These are phyloP conservation scores for Puccinia polysora DNA, from an alignment of 1,284 basidiomycete species.

Conservation along the genomic window DNA sequence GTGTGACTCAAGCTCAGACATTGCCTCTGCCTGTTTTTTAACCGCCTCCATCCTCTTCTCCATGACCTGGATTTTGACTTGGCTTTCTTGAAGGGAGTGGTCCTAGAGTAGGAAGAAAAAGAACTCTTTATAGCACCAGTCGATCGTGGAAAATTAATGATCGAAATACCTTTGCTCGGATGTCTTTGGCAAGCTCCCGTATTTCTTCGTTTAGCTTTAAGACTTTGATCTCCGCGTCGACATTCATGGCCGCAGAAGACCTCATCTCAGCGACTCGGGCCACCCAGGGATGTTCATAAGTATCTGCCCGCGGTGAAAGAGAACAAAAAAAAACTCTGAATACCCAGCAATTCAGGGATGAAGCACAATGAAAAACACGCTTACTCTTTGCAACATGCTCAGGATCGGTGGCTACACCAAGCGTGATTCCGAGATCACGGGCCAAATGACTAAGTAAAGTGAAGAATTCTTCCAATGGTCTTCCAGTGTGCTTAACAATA, in stretches of 20 bases:
- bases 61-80: conserved; percentile 89
- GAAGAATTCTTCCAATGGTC: conserved; percentile 65
- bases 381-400: conserved; percentile 73
- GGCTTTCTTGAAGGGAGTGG: conserved; percentile 78
- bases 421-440: conserved; percentile 64
- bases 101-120: conserved; percentile 60
- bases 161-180: conserved; percentile 61
- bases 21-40: conserved; percentile 77
- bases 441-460: conserved; percentile 66
- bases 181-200: conserved; percentile 72
- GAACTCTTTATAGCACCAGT: background rate
- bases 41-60: conserved; percentile 82
- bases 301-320: conserved; percentile 58
- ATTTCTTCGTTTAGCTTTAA: conserved; percentile 80
- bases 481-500: conserved; percentile 63
- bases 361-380: conserved; percentile 49
- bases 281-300: conserved; percentile 78
- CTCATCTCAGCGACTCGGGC: conserved; percentile 81
- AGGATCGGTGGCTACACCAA: conserved; percentile 68
- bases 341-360: background rate
- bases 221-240: conserved; percentile 84
- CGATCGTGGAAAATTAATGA: background rate
- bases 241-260: conserved; percentile 72
- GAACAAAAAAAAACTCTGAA: background rate
- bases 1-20: conserved; percentile 66